A percentile compares a stretch with the other conserved stretches of the same genome.
Evolutionary conservation across 345 rosid genomes (phyloP).

Genomic region (Salix dunnii): DNA sequence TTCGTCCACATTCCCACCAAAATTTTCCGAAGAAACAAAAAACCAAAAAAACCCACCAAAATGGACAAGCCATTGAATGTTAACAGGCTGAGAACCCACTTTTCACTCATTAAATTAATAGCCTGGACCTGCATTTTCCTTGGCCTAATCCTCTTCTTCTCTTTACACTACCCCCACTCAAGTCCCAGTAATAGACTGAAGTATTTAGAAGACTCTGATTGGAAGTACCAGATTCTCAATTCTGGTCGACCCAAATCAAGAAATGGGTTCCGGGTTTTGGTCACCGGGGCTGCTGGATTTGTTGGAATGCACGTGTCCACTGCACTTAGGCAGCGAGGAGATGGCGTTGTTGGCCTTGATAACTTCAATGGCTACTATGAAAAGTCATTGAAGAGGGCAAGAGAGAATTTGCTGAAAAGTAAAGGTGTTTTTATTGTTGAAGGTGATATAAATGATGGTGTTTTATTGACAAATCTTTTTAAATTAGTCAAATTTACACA

Average conservation of each 20-base stretch:
- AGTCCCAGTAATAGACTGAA: slow-evolving; percentile 25
- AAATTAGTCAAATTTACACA: slow-evolving; percentile 48
- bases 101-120: slow-evolving; percentile 16
- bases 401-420: slow-evolving; percentile 34
- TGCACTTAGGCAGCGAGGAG: slow-evolving; percentile 45
- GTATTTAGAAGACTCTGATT: slow-evolving; percentile 32
- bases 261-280: slow-evolving; percentile 38
- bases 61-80: slow-evolving; percentile 31
- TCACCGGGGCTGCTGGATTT: slow-evolving; percentile 60
- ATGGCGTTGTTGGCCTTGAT: slow-evolving; percentile 51
- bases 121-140: slow-evolving; percentile 30
- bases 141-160: slow-evolving; percentile 20
- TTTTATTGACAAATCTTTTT: slow-evolving; percentile 39
- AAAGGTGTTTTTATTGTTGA: slow-evolving; percentile 44
- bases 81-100: slow-evolving; percentile 20
- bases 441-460: slow-evolving; percentile 43
- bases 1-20: background rate
- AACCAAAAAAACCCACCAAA: background rate
- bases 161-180: slow-evolving; percentile 16
- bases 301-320: slow-evolving; percentile 52
- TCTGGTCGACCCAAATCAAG: slow-evolving; percentile 37
- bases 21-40: background rate
- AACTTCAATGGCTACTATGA: slow-evolving; percentile 56
- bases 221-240: slow-evolving; percentile 36
- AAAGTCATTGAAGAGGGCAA: slow-evolving; percentile 39